These are phyloP conservation scores for Phytophthora citricola DNA, from an alignment of 352 stramenopile species.

Conservation along the genomic window DNA sequence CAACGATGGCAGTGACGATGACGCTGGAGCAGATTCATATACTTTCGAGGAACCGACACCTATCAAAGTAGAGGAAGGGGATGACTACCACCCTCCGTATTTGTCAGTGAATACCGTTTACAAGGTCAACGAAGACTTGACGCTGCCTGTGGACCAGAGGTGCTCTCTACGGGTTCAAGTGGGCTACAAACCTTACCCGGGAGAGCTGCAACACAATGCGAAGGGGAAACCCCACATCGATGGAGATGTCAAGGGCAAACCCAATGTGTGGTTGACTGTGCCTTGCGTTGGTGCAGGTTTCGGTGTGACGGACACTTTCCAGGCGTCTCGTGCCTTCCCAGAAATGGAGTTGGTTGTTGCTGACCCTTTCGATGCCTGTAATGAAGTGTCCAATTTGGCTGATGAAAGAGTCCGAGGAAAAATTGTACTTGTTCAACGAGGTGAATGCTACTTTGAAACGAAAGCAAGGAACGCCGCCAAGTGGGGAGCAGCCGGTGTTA, in stretches of 20 bases:
- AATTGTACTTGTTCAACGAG: constrained; percentile 58
- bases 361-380: constrained; percentile 65
- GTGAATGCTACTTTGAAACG: constrained; percentile 77
- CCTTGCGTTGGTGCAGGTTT: constrained; percentile 72
- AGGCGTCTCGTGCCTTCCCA: constrained; percentile 31
- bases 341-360: constrained; percentile 48
- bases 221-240: constrained; percentile 18
- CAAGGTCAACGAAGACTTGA: constrained; percentile 37
- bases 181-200: constrained; percentile 12
- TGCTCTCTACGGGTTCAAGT: constrained; percentile 48
- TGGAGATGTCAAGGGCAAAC: constrained; percentile 17
- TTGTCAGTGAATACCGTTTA: constrained; percentile 56
- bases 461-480: constrained; percentile 65
- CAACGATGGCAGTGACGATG: constrained; percentile 25
- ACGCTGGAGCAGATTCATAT: constrained; percentile 34
- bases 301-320: constrained; percentile 46
- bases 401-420: constrained; percentile 48
- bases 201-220: constrained; percentile 19
- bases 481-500: constrained; percentile 56
- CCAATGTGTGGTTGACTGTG: constrained; percentile 43
- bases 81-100: constrained; percentile 45
- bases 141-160: constrained; percentile 38
- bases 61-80: constrained; percentile 13
- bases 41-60: constrained; percentile 34
- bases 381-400: constrained; percentile 35